phyloP scores from a whole-genome alignment of 75 land plant species.

The Pinus taeda region DNA sequence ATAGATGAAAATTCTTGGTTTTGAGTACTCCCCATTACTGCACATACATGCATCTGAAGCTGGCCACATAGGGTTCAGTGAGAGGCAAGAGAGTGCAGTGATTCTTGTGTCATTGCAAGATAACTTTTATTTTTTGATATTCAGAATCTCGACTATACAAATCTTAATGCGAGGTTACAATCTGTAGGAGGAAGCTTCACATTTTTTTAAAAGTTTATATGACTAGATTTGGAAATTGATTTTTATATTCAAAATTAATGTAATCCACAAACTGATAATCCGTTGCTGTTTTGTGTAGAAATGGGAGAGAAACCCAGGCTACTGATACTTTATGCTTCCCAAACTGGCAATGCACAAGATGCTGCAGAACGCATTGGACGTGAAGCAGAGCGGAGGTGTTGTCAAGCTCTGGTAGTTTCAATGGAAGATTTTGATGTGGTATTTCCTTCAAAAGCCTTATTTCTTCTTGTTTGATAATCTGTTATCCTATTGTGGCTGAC shows the following conservation, averaged over 20 bases:
- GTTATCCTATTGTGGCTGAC: not conserved
- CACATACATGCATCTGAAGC: too few species aligned
- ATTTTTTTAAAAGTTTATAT: not conserved
- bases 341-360: slow-evolving; percentile 94
- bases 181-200: not conserved
- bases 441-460: slow-evolving; percentile 10
- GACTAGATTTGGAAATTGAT: not conserved
- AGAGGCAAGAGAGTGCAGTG: too few species aligned
- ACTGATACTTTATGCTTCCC: slow-evolving; percentile 78
- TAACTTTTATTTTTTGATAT: too few species aligned
- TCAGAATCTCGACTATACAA: too few species aligned
- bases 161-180: not conserved
- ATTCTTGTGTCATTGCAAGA: too few species aligned
- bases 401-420: slow-evolving; percentile 43
- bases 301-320: slow-evolving; percentile 42
- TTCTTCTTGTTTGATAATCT: not conserved
- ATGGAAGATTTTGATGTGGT: slow-evolving; percentile 72
- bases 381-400: slow-evolving; percentile 75
- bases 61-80: too few species aligned
- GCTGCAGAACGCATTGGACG: slow-evolving; percentile 89
- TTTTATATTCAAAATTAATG: not conserved
- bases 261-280: not conserved
- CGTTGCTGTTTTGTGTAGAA: slow-evolving; percentile 8
- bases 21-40: not conserved
- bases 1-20: not conserved